A percentile compares a stretch with the other conserved stretches of the same genome.
phyloP scores from a whole-genome alignment of 2,329 filamentous ascomycete species.

The Colletotrichum theobromicola region DNA sequence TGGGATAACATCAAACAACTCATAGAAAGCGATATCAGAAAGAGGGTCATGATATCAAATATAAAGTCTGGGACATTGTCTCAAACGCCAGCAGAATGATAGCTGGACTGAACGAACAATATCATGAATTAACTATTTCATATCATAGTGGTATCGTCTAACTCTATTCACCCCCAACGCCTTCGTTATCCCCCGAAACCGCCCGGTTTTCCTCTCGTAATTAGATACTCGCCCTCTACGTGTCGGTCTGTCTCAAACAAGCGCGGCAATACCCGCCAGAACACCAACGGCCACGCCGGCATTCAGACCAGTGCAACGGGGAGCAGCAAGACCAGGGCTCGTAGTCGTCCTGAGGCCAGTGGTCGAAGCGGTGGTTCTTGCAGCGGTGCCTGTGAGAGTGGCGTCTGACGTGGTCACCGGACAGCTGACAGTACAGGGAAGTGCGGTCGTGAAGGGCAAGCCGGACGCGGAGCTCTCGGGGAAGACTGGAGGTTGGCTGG shows the following conservation, averaged over 20 bases:
- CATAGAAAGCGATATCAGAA: background rate
- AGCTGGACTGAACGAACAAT: background rate
- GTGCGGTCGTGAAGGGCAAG: constrained; percentile 43
- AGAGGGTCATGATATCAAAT: background rate
- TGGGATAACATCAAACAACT: background rate
- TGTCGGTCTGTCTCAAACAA: background rate
- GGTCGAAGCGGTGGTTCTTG: constrained; percentile 21
- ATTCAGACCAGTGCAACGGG: background rate
- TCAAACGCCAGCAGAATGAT: background rate
- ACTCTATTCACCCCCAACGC: background rate
- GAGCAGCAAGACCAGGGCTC: background rate
- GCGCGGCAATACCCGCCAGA: constrained; percentile 4
- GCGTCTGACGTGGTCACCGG: constrained; percentile 33
- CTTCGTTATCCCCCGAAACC: background rate
- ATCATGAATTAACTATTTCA: background rate
- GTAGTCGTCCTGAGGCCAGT: constrained; percentile 30
- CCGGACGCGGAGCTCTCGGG: constrained; percentile 23
- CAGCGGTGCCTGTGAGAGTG: constrained; percentile 24
- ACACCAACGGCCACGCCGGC: background rate
- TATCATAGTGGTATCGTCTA: background rate
- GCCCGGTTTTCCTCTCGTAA: background rate
- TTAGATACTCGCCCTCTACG: background rate
- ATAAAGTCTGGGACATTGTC: accelerated
- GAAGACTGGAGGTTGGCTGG: constrained; percentile 39
- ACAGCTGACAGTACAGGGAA: constrained; percentile 47